Percentiles rank a stretch among this genome's conserved stretches.
phyloP scores from a whole-genome alignment of 192 early-diverging fungal genomes.

The Funneliformis geosporum region DNA sequence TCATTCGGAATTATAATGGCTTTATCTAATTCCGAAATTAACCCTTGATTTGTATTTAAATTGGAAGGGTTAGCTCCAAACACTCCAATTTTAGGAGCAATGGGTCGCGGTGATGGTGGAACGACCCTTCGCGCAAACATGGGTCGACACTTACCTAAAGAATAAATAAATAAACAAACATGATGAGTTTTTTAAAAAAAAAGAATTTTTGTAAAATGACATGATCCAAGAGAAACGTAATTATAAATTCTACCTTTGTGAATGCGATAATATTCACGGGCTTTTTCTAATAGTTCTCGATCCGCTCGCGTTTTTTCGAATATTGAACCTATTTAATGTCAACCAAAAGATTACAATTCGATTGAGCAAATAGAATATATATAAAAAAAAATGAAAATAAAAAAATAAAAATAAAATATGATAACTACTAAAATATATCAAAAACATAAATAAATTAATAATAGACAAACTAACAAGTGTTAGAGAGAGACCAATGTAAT shows the following conservation, averaged over 20 bases:
- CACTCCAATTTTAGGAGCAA: not conserved
- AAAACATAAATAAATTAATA: not conserved
- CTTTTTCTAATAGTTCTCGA: conserved; percentile 11
- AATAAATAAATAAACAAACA: too few species aligned
- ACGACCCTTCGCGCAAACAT: not conserved
- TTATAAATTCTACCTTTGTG: not conserved
- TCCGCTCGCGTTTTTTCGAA: not conserved
- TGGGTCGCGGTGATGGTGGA: not conserved
- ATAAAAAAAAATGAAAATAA: not conserved
- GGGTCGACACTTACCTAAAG: not conserved
- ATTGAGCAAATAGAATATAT: not conserved
- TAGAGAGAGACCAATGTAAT: not conserved
- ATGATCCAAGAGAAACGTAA: not conserved
- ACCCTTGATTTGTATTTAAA: not conserved
- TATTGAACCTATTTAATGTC: not conserved
- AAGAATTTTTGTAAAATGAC: not conserved
- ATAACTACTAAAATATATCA: too few species aligned
- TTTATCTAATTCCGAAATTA: not conserved
- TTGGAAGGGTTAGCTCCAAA: not conserved
- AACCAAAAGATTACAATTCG: not conserved
- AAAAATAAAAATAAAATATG: not conserved
- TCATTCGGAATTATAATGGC: not conserved
- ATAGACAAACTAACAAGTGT: not conserved
- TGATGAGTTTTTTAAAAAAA: not conserved
- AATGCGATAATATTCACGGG: not conserved